These are phyloP conservation scores for Pichia manshurica DNA, from an alignment of 805 yeast genomes.

Conservation along the genomic window DNA sequence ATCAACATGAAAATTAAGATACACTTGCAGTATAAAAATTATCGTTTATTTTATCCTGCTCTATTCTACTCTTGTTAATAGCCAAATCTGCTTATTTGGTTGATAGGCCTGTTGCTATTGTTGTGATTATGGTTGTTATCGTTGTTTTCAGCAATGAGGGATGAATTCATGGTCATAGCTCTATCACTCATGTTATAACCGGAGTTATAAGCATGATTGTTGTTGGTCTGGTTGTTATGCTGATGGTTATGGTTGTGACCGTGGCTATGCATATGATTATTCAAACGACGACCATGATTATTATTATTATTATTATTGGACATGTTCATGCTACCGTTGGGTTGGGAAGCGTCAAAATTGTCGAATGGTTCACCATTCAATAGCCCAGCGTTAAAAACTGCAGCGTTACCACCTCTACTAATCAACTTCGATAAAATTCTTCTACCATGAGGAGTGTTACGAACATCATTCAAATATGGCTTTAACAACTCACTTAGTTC, in stretches of 20 bases:
- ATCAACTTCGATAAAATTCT: conserved; percentile 67
- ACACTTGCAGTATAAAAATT: conserved; percentile 5
- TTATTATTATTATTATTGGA: background rate
- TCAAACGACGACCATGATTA: conserved; percentile 5
- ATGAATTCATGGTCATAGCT: background rate
- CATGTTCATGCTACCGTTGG: background rate
- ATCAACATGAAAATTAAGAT: conserved; percentile 8
- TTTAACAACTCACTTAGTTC: conserved; percentile 53
- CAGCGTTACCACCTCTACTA: conserved; percentile 28
- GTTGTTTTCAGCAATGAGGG: conserved; percentile 1
- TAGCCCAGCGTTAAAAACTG: conserved; percentile 4
- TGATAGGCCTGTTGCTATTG: background rate
- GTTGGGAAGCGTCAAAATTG: background rate
- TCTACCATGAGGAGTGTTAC: conserved; percentile 94
- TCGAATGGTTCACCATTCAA: conserved; percentile 4
- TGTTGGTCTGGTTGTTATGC: conserved; percentile 1
- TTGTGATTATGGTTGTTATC: background rate
- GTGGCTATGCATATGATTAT: background rate
- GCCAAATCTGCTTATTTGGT: conserved; percentile 6
- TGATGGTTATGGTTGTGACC: conserved; percentile 1
- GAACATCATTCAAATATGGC: conserved; percentile 72
- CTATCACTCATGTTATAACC: conserved; percentile 4
- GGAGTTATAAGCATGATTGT: conserved; percentile 1
- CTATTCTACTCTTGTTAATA: conserved; percentile 3
- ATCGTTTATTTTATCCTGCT: background rate